These are phyloP conservation scores for Trichophyton benhamiae DNA, from an alignment of 2,329 filamentous ascomycete species.

Conservation along the genomic window DNA sequence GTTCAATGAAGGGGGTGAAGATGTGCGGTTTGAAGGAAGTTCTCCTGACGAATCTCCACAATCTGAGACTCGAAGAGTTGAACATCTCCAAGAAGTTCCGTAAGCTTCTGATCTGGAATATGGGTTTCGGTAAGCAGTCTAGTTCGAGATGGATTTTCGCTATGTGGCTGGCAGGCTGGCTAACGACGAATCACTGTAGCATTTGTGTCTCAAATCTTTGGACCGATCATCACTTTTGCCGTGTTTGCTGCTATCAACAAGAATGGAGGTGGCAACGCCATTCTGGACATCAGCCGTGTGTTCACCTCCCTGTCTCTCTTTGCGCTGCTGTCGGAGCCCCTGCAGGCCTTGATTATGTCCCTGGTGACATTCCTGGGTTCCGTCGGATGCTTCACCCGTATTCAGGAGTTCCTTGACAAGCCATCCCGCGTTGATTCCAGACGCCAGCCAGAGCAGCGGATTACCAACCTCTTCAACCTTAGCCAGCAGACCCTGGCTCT, in stretches of 20 bases:
- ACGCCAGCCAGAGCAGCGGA: conserved; percentile 6
- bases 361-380: conserved; percentile 34
- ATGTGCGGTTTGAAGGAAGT: conserved; percentile 37
- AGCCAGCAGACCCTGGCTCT: conserved; percentile 8
- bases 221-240: conserved; percentile 36
- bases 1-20: conserved; percentile 42
- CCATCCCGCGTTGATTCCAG: conserved; percentile 21
- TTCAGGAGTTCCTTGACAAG: conserved; percentile 35
- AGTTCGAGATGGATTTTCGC: conserved; percentile 8
- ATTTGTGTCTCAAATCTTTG: conserved; percentile 31
- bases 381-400: conserved; percentile 36
- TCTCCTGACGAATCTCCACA: conserved; percentile 28
- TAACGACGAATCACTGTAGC: conserved; percentile 15
- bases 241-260: conserved; percentile 33
- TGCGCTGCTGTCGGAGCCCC: conserved; percentile 35
- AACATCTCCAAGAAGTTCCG: conserved; percentile 32
- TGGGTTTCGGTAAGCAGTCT: conserved; percentile 24
- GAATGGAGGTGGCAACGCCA: conserved; percentile 20
- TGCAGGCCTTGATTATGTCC: conserved; percentile 36
- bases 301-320: conserved; percentile 40
- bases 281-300: conserved; percentile 31
- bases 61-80: conserved; percentile 31
- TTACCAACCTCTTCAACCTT: conserved; percentile 5
- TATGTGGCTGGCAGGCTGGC: conserved; percentile 13
- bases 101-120: conserved; percentile 31